These are phyloP conservation scores for Fomitopsis schrenkii DNA, from an alignment of 1,284 basidiomycete genomes.

Conservation along the genomic window DNA sequence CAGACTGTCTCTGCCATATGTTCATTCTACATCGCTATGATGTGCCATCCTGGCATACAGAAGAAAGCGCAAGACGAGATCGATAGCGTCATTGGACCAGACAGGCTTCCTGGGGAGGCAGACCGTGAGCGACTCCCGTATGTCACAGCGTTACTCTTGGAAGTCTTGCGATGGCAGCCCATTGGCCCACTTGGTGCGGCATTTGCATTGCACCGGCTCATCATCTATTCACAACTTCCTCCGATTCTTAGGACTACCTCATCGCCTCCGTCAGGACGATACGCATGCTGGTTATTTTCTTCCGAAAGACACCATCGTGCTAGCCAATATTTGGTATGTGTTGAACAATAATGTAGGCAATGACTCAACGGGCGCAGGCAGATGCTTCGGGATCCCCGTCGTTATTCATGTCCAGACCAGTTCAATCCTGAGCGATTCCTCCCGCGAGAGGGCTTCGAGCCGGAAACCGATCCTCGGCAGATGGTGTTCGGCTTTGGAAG, in stretches of 20 bases:
- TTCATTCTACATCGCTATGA: constrained; percentile 29
- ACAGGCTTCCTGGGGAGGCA: constrained; percentile 25
- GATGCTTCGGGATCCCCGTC: constrained; percentile 25
- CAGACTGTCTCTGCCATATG: constrained; percentile 26
- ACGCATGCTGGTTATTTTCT: constrained; percentile 23
- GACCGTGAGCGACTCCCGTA: constrained; percentile 31
- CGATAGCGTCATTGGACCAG: constrained; percentile 24
- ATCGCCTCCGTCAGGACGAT: constrained; percentile 25
- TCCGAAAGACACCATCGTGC: constrained; percentile 24
- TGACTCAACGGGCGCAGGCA: constrained; percentile 15
- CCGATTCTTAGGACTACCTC: constrained; percentile 19
- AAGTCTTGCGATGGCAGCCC: constrained; percentile 28
- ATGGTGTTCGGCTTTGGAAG: constrained; percentile 26
- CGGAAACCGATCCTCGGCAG: constrained; percentile 21
- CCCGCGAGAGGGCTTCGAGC: constrained; percentile 7
- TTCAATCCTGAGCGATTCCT: constrained; percentile 30
- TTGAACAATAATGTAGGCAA: background rate
- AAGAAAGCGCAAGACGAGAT: constrained; percentile 29
- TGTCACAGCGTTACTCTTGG: constrained; percentile 25
- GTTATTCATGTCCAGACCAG: constrained; percentile 23
- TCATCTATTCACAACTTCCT: too few species aligned
- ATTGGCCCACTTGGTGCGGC: constrained; percentile 21
- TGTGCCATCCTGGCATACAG: constrained; percentile 27
- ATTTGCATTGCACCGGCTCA: background rate
- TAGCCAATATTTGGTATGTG: constrained; percentile 22